Conservation (phyloP, 805 yeast species). For the Candida broadrunensis region DNA sequence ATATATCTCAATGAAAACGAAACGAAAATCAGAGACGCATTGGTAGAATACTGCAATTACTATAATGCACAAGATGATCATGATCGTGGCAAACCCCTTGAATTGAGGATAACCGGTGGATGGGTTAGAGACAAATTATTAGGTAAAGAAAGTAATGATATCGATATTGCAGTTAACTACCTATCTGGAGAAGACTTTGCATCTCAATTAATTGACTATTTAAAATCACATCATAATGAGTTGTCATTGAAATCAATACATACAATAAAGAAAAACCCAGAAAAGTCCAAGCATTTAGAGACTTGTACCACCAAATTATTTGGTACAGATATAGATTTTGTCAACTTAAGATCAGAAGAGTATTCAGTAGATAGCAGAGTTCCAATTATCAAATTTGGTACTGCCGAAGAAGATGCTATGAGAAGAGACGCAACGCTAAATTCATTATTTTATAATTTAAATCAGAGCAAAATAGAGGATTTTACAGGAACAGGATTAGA, state of each 20-base stretch:
- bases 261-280: constrained; percentile 89
- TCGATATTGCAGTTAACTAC: constrained; percentile 86
- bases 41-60: constrained; percentile 38
- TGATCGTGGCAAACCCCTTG: constrained; percentile 28
- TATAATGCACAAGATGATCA: constrained; percentile 23
- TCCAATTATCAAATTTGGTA: constrained; percentile 82
- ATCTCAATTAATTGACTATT: constrained; percentile 52
- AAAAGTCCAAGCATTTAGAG: constrained; percentile 91
- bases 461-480: constrained; percentile 72
- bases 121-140: constrained; percentile 96
- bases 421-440: constrained; percentile 95
- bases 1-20: constrained; percentile 42
- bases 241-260: constrained; percentile 51
- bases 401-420: constrained; percentile 86
- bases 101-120: constrained; percentile 88
- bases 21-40: constrained; percentile 32
- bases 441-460: constrained; percentile 84
- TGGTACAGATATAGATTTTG: constrained; percentile 89
- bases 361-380: constrained; percentile 82
- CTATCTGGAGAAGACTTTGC: constrained; percentile 89
- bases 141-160: constrained; percentile 76
- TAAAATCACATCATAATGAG: constrained; percentile 23
- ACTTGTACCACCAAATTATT: constrained; percentile 89
- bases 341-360: constrained; percentile 82
- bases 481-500: constrained; percentile 71